phyloP scores from a whole-genome alignment of 2,329 filamentous ascomycete genomes.

The Lachnellula subtilissima region DNA sequence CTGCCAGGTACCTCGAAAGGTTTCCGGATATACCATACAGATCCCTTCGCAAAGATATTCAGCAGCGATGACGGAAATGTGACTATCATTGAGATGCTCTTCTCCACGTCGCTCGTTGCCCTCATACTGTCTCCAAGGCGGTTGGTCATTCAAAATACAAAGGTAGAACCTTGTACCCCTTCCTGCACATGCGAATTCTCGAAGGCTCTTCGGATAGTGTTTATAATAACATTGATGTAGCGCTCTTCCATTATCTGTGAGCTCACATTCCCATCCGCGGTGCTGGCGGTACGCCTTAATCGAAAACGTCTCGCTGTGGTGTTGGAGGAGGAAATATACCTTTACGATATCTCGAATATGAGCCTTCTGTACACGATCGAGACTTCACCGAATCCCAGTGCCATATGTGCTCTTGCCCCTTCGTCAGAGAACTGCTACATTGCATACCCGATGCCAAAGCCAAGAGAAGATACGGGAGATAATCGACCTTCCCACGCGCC shows the following conservation, averaged over 20 bases:
- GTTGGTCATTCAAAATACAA: constrained; percentile 95
- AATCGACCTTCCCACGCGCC: constrained; percentile 74
- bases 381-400: constrained; percentile 87
- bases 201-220: not conserved
- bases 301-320: constrained; percentile 90
- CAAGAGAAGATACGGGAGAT: constrained; percentile 54
- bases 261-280: constrained; percentile 94
- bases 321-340: constrained; percentile 91
- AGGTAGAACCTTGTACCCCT: constrained; percentile 49
- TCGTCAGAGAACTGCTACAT: constrained; percentile 96
- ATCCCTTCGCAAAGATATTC: constrained; percentile 92
- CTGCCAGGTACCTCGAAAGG: constrained; percentile 78
- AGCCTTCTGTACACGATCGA: constrained; percentile 87
- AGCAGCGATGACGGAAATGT: constrained; percentile 94
- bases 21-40: constrained; percentile 94
- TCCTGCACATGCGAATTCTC: not conserved
- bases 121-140: constrained; percentile 87
- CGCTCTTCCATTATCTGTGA: constrained; percentile 87
- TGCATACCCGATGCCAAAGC: constrained; percentile 82
- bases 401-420: constrained; percentile 87
- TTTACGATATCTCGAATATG: constrained; percentile 99
- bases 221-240: constrained; percentile 33
- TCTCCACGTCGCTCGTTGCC: constrained; percentile 93
- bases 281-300: constrained; percentile 89
- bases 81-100: constrained; percentile 96